Evolutionary conservation across 768 basidiomycete genomes (phyloP), one percentile per base, ranked within the genome.

Genomic region (Suillus plorans): DNA sequence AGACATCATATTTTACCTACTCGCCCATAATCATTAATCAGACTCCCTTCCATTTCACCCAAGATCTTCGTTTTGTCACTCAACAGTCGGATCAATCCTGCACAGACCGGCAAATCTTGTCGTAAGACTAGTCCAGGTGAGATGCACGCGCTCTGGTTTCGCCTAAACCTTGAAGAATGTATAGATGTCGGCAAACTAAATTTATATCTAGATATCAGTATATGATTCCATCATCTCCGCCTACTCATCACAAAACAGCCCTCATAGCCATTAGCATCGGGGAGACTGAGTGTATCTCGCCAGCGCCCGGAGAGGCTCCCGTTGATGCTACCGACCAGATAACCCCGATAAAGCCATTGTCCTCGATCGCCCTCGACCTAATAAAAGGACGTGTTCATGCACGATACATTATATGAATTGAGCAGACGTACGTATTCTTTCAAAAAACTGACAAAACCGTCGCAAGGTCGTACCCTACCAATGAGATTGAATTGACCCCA

Each of bases 401-500:
- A 50, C 63, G 42, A 41, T n/a, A 44, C 53, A 47, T 44, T 37
- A 42, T 45, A 61, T 58, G 52, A 63, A 45, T 10, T 28, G 45
- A 63, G 28, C 2, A 60, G 36, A 74, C 84, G 56, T 73, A 93
- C 92, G 73, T 95, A 95, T 84, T 92, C 88, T 73, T 95, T 95
- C n/a, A 84, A 86, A 10, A 95, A 72, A 66, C 85, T 91, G 60
- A 95, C 81, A 68, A 93, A 85, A 9, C 94, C 94, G 73, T 95
- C 94, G 70, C 84, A 86, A 18, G 89, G 85, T 63, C 94, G 80
- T n/a, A 96, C 84, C 20, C 94, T 85, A 44, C 94, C 94, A 4
- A 89, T 78, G 31, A 96, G 75, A 64, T 82, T 88, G 77, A 95
- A 96, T 68, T 92, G 88, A 28, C 94, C 94, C 94, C 94, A 96